Conservation (phyloP, 148 eudicot genomes). For the Spergularia marina region DNA sequence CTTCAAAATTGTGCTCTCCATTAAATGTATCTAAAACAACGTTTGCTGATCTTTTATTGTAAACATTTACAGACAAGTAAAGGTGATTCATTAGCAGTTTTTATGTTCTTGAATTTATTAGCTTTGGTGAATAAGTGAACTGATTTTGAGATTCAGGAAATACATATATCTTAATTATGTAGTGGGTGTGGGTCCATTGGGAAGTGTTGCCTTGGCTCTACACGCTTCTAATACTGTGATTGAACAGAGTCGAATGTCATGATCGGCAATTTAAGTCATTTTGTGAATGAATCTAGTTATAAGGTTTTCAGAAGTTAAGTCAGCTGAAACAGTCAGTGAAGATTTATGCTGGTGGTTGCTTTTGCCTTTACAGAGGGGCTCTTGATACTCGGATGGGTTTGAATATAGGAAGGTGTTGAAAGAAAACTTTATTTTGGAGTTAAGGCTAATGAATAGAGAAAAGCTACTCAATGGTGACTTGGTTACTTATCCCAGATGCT, state of each 20-base stretch:
- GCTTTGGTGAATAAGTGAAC: too few relatives aligned
- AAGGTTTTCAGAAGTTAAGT: not conserved
- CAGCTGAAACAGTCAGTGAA: not conserved
- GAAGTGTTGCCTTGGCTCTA: too few relatives aligned
- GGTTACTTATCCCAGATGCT: not conserved
- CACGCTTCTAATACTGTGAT: not conserved
- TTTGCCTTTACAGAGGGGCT: not conserved
- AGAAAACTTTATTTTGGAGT: not conserved
- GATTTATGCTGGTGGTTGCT: not conserved
- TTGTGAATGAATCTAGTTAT: not conserved
- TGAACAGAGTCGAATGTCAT: not conserved
- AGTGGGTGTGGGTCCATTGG: too few relatives aligned
- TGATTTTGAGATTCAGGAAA: too few relatives aligned
- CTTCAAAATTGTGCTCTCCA: too few relatives aligned
- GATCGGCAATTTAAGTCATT: not conserved
- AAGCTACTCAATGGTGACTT: not conserved
- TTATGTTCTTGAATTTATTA: too few relatives aligned
- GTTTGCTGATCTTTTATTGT: not conserved
- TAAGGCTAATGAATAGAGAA: not conserved
- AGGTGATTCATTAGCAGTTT: too few relatives aligned
- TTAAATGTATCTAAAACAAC: not conserved
- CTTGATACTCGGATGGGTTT: not conserved
- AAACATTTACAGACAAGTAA: not conserved
- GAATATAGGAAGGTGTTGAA: not conserved
- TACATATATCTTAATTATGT: too few relatives aligned